Evolutionary conservation across 176 grass and related monocot genomes (phyloP), one percentile per base, ranked within the genome.

Genomic region (Elymus sibiricus): DNA sequence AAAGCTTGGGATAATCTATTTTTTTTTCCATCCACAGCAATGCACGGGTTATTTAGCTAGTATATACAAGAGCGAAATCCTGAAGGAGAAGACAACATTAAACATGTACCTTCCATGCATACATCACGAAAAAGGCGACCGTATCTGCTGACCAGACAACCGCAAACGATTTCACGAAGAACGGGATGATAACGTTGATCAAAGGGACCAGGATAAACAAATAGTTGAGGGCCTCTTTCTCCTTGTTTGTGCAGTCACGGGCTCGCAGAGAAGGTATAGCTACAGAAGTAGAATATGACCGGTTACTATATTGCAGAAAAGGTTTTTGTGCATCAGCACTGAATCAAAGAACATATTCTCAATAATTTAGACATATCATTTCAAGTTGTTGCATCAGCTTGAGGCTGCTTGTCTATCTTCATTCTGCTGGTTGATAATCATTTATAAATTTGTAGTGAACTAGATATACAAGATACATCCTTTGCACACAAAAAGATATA

Each of bases 191-290:
- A 25, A 98, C 84, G 31, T 98, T 98, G 79, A 98, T 85, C 7
- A 98, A 82, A 74, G 96, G 96, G 32, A 95, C 77, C 25, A 98
- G 47, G 77, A 98, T 88, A 85, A 98, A 98, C 42, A 98, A 93
- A 77, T 98, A 98, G 66, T 98, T 98, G 46, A 98, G 96, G 79
- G 93, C 96, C 87, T 95, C 96, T 94, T 98, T 98, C 93, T 98
- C 96, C 80, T 95, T 98, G 55, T 92, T 95, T 49, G 96, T 94
- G 84, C 96, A 98, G 79, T 98, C 96, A 80, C 96, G 87, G 10
- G 93, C 96, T 19, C 96, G 83, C 76, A 98, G 91, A 38, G 96
- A 98, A 91, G 93, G 93, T 92, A 98, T 94, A 79, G 96, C 96
- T 98, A 88, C 35, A 80, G 68, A 82, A 86, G 51, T 61, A 77